Evolutionary conservation across 805 yeast species (phyloP).

Genomic region (Teunomyces barrocoloradensis): DNA sequence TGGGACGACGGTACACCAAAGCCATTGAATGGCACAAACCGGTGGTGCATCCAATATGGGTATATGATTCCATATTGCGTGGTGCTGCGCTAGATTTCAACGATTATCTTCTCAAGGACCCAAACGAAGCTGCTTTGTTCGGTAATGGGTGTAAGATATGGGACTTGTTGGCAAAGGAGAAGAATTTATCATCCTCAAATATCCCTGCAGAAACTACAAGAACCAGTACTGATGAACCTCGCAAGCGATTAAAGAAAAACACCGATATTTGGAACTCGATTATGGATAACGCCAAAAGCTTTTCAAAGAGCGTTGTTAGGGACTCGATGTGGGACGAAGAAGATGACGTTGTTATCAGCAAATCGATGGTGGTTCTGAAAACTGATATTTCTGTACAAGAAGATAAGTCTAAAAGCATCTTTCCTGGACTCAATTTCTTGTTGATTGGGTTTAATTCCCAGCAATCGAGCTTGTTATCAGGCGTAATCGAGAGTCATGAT

Average conservation of each 20-base stretch:
- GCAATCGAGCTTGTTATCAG: slow-evolving; percentile 36
- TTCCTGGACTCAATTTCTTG: slow-evolving; percentile 42
- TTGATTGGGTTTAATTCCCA: slow-evolving; percentile 39
- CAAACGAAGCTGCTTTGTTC: slow-evolving; percentile 9
- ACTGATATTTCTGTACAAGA: neutral
- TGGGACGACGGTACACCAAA: slow-evolving; percentile 52
- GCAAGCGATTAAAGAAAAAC: slow-evolving; percentile 18
- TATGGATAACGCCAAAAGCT: slow-evolving; percentile 27
- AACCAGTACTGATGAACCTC: slow-evolving; percentile 7
- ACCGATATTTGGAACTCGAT: slow-evolving; percentile 45
- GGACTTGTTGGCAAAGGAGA: slow-evolving; percentile 20
- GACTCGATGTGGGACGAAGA: slow-evolving; percentile 28
- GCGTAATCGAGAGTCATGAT: slow-evolving; percentile 45
- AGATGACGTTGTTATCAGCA: slow-evolving; percentile 14
- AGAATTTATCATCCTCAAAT: neutral
- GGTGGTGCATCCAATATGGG: slow-evolving; percentile 51
- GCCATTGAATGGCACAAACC: slow-evolving; percentile 54
- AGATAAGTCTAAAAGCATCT: slow-evolving; percentile 25
- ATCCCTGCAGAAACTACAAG: slow-evolving; percentile 1
- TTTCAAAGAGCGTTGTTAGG: slow-evolving; percentile 10
- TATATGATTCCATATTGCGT: slow-evolving; percentile 44
- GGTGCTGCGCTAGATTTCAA: slow-evolving; percentile 41
- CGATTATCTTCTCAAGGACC: slow-evolving; percentile 35
- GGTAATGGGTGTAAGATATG: slow-evolving; percentile 36
- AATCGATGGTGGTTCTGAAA: slow-evolving; percentile 5